Evolutionary conservation across 179 eudicot genomes (phyloP).

Genomic region (Nepenthes alata): DNA sequence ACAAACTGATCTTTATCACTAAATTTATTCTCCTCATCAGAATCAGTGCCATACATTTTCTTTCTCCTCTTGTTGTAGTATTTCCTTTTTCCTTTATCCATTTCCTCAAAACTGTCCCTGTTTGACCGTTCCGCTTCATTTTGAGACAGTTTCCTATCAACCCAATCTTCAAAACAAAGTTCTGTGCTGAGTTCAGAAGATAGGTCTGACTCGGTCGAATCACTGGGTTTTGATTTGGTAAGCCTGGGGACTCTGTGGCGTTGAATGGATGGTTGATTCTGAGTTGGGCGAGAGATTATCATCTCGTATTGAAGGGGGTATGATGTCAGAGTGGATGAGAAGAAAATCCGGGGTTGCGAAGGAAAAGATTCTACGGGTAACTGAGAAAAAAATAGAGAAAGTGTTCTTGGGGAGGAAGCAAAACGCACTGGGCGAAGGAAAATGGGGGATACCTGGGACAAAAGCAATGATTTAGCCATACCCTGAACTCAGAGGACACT

Average conservation of each 20-base stretch:
- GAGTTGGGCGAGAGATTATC: conserved; percentile 64
- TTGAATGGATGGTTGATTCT: conserved; percentile 7
- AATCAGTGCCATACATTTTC: conserved; percentile 82
- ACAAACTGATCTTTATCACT: conserved; percentile 34
- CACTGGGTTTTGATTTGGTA: conserved; percentile 18
- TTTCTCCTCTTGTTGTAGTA: conserved; percentile 66
- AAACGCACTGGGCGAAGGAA: background rate
- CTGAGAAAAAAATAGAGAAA: too few species aligned
- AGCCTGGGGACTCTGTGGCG: conserved; percentile 14
- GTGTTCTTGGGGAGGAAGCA: too few species aligned
- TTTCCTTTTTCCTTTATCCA: conserved; percentile 79
- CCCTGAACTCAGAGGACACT: too few species aligned
- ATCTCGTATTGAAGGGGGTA: conserved; percentile 86
- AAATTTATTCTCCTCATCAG: conserved; percentile 47
- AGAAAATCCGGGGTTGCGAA: background rate
- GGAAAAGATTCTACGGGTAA: background rate
- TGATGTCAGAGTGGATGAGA: conserved; percentile 47
- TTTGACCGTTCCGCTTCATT: conserved; percentile 1
- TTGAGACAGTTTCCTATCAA: conserved; percentile 46
- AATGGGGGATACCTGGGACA: too few species aligned
- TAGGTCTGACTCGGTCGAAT: conserved; percentile 14
- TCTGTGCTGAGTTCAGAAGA: conserved; percentile 21
- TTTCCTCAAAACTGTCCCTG: background rate
- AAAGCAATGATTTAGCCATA: too few species aligned
- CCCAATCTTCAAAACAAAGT: conserved; percentile 68